Base-by-base conservation (phyloP, 176 grass and related monocot genomes). In the Eragrostis curvula region DNA sequence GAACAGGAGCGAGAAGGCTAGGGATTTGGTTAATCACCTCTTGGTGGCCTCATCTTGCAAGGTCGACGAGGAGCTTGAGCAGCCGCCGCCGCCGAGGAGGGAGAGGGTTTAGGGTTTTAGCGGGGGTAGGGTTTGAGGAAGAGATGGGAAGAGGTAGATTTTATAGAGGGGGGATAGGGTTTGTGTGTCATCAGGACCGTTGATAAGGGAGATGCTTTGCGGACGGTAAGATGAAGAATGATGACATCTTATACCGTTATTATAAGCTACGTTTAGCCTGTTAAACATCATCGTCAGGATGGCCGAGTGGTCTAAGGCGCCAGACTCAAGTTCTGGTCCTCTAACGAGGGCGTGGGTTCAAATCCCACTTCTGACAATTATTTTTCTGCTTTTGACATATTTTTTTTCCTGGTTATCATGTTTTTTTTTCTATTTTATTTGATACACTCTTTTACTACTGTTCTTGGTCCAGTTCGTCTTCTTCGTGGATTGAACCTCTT, bases 241-340 rank as follows among this genome's bases (percentile, higher is more conserved):
- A 36, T 36, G n/a, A n/a, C n/a, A n/a, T n/a, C n/a, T n/a, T n/a
- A n/a, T n/a, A n/a, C n/a, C n/a, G n/a, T n/a, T n/a, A n/a, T n/a
- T n/a, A n/a, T n/a, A n/a, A n/a, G n/a, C n/a, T n/a, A n/a, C n/a
- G n/a, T n/a, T n/a, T n/a, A n/a, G n/a, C n/a, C n/a, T n/a, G n/a
- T n/a, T n/a, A n/a, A n/a, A n/a, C n/a, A n/a, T n/a, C n/a, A n/a
- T n/a, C n/a, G n/a, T 95, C 96, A 93, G 96, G 92, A 95, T 95
- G 96, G 92, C 96, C 87, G 92, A 98, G 96, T 93, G 92, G 96
- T 98, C 96, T 93, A 98, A 98, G 88, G 96, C 96, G 96, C 90
- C 93, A 98, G 96, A 96, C 96, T 99, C 96, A 99, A 99, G 96
- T 99, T 99, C 91, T 99, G 93, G 93, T 99, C 85, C 88, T 41